These are phyloP conservation scores for Calonectria montana DNA, from an alignment of 2,329 filamentous ascomycete genomes.

Conservation along the genomic window DNA sequence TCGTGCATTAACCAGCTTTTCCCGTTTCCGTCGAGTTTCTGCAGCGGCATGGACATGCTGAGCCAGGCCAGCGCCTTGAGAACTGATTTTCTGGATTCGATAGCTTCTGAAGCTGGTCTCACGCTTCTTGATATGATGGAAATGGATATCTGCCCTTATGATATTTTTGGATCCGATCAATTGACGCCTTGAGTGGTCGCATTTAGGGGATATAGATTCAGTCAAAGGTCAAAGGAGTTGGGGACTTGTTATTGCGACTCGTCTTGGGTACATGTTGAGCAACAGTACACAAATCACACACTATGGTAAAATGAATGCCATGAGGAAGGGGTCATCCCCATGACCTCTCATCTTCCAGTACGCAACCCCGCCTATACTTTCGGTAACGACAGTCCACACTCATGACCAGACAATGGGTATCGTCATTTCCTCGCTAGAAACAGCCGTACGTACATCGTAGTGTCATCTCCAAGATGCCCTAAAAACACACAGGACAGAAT, in stretches of 20 bases:
- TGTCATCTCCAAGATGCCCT: constrained; percentile 15
- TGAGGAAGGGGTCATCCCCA: not conserved
- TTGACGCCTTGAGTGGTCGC: not conserved
- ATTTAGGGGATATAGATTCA: not conserved
- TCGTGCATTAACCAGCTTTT: not conserved
- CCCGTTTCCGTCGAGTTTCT: constrained; percentile 10
- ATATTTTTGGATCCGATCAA: not conserved
- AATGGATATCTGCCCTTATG: not conserved
- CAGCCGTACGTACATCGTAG: constrained; percentile 28
- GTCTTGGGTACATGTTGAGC: too few species aligned
- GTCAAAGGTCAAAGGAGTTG: not conserved
- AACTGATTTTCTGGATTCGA: not conserved
- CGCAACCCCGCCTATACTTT: not conserved
- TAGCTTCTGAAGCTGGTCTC: not conserved
- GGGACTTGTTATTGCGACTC: too few species aligned
- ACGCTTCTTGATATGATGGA: not conserved
- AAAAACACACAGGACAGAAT: not conserved
- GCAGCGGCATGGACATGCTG: not conserved
- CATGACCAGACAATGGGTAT: constrained; percentile 28
- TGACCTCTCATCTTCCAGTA: too few species aligned
- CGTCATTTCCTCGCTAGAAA: constrained; percentile 32
- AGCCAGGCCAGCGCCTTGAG: not conserved
- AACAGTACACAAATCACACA: not conserved
- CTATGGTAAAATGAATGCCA: not conserved
- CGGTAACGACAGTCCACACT: not conserved